Conservation (phyloP, 805 yeast genomes). For the Kluyveromyces starmeri region DNA sequence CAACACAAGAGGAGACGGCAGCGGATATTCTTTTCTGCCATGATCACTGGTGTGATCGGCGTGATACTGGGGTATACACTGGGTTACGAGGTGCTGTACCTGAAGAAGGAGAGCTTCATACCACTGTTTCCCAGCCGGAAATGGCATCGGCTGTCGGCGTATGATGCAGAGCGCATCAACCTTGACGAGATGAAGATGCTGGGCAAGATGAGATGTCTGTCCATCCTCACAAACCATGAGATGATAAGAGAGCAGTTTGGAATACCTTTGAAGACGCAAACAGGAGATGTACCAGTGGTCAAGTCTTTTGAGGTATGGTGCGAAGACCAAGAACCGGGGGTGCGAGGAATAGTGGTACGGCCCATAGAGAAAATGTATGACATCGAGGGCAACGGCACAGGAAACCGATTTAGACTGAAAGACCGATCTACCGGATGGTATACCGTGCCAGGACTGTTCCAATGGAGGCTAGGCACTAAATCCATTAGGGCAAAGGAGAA, state of each 20-base stretch:
- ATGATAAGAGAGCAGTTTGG: slow-evolving; percentile 27
- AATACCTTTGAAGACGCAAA: slow-evolving; percentile 19
- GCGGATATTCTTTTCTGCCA: slow-evolving; percentile 10
- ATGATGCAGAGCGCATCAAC: slow-evolving; percentile 18
- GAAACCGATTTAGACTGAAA: too few relatives aligned
- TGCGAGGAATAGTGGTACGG: slow-evolving; percentile 19
- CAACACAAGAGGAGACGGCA: slow-evolving; percentile 15
- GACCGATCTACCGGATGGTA: slow-evolving; percentile 16
- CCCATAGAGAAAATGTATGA: slow-evolving; percentile 10
- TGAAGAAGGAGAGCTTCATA: slow-evolving; percentile 18
- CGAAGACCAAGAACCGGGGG: slow-evolving; percentile 25
- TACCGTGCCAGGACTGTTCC: slow-evolving; percentile 16
- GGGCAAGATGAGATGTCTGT: slow-evolving; percentile 17
- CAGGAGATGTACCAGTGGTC: slow-evolving; percentile 14
- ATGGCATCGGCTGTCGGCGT: slow-evolving; percentile 16
- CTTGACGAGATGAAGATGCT: slow-evolving; percentile 14
- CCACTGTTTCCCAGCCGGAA: slow-evolving; percentile 21
- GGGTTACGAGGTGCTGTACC: slow-evolving; percentile 22
- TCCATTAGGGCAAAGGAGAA: slow-evolving; percentile 15
- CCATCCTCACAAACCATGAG: slow-evolving; percentile 20
- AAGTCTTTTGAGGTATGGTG: slow-evolving; percentile 24
- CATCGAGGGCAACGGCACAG: neutral
- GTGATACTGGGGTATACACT: slow-evolving; percentile 22
- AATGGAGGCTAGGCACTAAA: slow-evolving; percentile 21
- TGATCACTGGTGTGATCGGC: slow-evolving; percentile 13